Conservation (phyloP, 176 grass and related monocot species). For the Carex littledalei region DNA sequence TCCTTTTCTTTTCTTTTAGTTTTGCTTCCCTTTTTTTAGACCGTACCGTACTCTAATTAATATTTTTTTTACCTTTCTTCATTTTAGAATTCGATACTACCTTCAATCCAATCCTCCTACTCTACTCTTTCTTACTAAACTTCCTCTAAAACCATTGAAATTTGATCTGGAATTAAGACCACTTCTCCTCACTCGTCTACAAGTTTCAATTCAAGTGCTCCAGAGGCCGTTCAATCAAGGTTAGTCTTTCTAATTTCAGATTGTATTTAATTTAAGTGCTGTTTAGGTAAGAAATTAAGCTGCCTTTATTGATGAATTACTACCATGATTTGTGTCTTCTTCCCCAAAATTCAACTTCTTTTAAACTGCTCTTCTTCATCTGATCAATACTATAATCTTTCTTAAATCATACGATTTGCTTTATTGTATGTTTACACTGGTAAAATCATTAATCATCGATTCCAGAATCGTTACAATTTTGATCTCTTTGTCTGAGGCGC, state of each 20-base stretch:
- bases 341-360: conserved; percentile 3
- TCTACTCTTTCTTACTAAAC: background rate
- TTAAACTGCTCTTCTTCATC: background rate
- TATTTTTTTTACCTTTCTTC: background rate
- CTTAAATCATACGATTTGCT: background rate
- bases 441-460: background rate
- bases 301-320: background rate
- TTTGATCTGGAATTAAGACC: background rate
- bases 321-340: background rate
- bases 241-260: background rate
- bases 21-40: conserved; percentile 9
- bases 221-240: background rate
- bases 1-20: background rate
- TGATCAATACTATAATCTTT: background rate
- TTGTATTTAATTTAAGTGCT: background rate
- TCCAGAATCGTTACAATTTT: background rate
- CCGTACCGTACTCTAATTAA: background rate
- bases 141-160: background rate
- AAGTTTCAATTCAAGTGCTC: background rate
- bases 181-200: background rate
- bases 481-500: background rate
- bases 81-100: background rate
- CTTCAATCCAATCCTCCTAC: background rate
- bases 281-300: background rate
- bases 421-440: background rate